Conservation (phyloP, 2,329 filamentous ascomycete genomes). For the Fusarium succisae region DNA sequence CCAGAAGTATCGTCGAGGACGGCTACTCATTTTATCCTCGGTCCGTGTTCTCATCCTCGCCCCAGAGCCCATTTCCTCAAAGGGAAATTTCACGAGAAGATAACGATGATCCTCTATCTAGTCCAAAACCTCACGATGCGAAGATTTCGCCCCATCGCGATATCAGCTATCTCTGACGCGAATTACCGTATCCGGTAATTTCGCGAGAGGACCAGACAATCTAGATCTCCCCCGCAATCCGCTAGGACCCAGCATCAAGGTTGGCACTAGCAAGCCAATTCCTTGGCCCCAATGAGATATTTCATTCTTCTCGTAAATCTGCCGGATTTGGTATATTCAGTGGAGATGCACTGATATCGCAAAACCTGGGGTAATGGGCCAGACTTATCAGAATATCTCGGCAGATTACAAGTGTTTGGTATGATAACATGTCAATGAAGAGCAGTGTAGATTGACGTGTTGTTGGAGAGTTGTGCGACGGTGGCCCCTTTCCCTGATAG, state of each 20-base stretch:
- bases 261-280: not conserved
- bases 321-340: not conserved
- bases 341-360: not conserved
- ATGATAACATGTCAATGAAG: not conserved
- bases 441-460: not conserved
- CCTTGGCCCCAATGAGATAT: not conserved
- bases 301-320: not conserved
- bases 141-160: not conserved
- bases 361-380: conserved; percentile 12
- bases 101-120: not conserved
- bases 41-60: not conserved
- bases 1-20: not conserved
- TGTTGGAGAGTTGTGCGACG: not conserved
- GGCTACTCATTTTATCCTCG: conserved; percentile 24
- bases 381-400: conserved; percentile 11
- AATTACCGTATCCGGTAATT: not conserved
- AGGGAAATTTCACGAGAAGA: not conserved
- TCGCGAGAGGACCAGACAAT: not conserved
- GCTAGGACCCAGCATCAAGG: not conserved
- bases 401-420: not conserved
- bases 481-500: not conserved
- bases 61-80: not conserved
- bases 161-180: not conserved
- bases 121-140: not conserved
- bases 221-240: conserved; percentile 6